Conservation (phyloP, 1,284 basidiomycete species). For the Ganoderma lucidum region DNA sequence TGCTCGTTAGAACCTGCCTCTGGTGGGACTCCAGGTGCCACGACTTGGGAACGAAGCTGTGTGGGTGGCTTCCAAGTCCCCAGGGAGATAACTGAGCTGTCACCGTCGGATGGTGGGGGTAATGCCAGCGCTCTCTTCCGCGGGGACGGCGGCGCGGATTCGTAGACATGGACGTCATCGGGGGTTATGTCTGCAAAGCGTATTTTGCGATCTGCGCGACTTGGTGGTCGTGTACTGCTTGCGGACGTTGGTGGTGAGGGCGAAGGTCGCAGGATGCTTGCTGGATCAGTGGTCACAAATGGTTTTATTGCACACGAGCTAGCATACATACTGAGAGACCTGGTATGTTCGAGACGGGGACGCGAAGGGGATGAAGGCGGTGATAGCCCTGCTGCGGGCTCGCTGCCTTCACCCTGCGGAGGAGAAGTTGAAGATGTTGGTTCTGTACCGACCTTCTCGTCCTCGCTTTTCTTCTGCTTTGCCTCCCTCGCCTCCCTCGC, state of each 20-base stretch:
- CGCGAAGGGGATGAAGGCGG: slow-evolving; percentile 24
- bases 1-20: not conserved
- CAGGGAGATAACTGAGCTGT: slow-evolving; percentile 58
- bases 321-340: slow-evolving; percentile 34
- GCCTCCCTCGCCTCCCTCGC: slow-evolving; percentile 35
- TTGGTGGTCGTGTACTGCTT: slow-evolving; percentile 50
- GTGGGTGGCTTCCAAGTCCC: slow-evolving; percentile 48
- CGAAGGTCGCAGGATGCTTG: slow-evolving; percentile 31
- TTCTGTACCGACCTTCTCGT: slow-evolving; percentile 24
- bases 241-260: slow-evolving; percentile 41
- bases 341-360: slow-evolving; percentile 32
- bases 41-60: not conserved
- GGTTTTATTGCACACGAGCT: slow-evolving; percentile 20
- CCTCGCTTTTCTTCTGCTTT: slow-evolving; percentile 20
- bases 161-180: slow-evolving; percentile 74
- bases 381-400: slow-evolving; percentile 23
- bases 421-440: slow-evolving; percentile 19
- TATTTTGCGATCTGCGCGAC: slow-evolving; percentile 50
- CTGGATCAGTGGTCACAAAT: slow-evolving; percentile 27
- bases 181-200: slow-evolving; percentile 64
- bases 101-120: slow-evolving; percentile 57
- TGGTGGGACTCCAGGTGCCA: not conserved
- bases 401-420: slow-evolving; percentile 14
- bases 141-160: slow-evolving; percentile 80
- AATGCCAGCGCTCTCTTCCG: slow-evolving; percentile 53